Conservation (phyloP, 495 filamentous ascomycete species). For the Xylaria intraflava region DNA sequence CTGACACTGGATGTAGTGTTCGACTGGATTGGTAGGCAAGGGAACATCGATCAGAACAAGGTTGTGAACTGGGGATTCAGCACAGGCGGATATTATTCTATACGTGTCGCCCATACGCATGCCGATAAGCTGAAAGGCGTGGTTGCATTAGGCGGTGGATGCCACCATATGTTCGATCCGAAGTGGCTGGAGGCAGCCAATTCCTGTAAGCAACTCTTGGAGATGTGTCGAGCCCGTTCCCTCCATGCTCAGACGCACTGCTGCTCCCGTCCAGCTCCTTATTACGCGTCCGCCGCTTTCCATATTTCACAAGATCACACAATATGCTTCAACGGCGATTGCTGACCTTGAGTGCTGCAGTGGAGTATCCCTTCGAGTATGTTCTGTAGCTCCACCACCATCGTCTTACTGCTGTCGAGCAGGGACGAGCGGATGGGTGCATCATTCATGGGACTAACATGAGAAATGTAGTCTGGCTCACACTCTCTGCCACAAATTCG, state of each 20-base stretch:
- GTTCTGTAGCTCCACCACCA: too few relatives aligned
- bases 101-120: constrained; percentile 63
- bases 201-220: too few relatives aligned
- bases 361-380: constrained; percentile 69
- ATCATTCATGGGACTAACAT: too few relatives aligned
- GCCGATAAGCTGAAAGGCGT: constrained; percentile 47
- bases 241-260: too few relatives aligned
- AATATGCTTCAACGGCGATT: too few relatives aligned
- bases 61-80: constrained; percentile 61
- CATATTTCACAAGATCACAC: too few relatives aligned
- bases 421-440: too few relatives aligned
- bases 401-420: background rate
- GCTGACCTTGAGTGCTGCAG: too few relatives aligned
- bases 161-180: constrained; percentile 53
- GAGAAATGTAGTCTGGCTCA: constrained; percentile 41
- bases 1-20: too few relatives aligned
- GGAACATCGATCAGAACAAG: constrained; percentile 46
- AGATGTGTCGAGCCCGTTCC: too few relatives aligned
- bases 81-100: constrained; percentile 66
- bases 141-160: constrained; percentile 59
- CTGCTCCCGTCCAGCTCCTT: too few relatives aligned
- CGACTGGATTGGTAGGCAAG: constrained; percentile 51
- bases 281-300: too few relatives aligned
- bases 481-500: constrained; percentile 60
- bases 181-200: constrained; percentile 59